Conservation (phyloP, 352 stramenopile genomes). For the Phytophthora megakarya region DNA sequence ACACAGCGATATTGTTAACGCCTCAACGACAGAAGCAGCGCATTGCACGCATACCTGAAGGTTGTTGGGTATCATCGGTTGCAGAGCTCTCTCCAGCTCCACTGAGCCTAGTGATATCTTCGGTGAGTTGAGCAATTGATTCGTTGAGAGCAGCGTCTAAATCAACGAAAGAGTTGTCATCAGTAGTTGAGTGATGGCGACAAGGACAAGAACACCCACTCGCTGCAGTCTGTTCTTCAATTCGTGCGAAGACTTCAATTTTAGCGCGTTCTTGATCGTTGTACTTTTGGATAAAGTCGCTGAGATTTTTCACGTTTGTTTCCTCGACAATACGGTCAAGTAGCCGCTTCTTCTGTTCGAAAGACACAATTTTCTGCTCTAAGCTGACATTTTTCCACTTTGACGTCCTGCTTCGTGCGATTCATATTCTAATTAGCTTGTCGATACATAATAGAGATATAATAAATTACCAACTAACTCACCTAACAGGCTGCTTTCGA, state of each 20-base stretch:
- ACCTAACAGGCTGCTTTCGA: slow-evolving; percentile 49
- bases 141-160: slow-evolving; percentile 54
- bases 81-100: slow-evolving; percentile 45
- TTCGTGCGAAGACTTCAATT: slow-evolving; percentile 51
- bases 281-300: slow-evolving; percentile 69
- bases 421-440: not conserved
- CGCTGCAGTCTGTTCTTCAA: slow-evolving; percentile 53
- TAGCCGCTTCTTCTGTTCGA: slow-evolving; percentile 72
- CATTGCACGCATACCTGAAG: slow-evolving; percentile 34
- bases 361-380: slow-evolving; percentile 70
- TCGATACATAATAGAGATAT: not conserved
- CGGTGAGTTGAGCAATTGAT: slow-evolving; percentile 50
- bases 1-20: too few relatives aligned
- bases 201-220: slow-evolving; percentile 32
- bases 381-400: slow-evolving; percentile 57
- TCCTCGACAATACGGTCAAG: slow-evolving; percentile 64
- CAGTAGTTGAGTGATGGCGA: not conserved
- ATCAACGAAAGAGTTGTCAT: not conserved
- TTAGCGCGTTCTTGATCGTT: slow-evolving; percentile 64
- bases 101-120: slow-evolving; percentile 61
- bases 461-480: not conserved
- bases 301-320: slow-evolving; percentile 53
- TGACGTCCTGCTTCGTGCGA: slow-evolving; percentile 40
- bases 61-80: slow-evolving; percentile 42
- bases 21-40: not conserved